Base-by-base conservation (phyloP, 2,329 filamentous ascomycete species). In the Fusarium nodosum region DNA sequence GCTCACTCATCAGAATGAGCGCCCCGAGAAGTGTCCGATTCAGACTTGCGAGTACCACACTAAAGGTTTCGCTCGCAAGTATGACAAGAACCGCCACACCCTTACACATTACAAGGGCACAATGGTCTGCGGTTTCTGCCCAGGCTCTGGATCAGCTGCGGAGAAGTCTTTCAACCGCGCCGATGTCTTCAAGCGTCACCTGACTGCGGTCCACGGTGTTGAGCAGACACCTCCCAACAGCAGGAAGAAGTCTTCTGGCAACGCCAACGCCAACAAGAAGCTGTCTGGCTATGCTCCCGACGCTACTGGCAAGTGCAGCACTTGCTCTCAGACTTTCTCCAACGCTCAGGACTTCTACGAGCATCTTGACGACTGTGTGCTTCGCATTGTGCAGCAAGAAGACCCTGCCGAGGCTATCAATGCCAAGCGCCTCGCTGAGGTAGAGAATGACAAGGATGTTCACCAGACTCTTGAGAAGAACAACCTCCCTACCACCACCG, bases 311-410 rank as follows among this genome's bases (percentile, higher is more conserved):
- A 97, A 96, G 83, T 98, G 96, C 81, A 97, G 94, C 28, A 98
- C 94, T 52, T 99, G 96, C 82, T 93, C 92, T 16, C 88, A 90
- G 62, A 97, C 92, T 15, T 98, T 98, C 81, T 89, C 88, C 82
- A 97, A 93, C 75, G 94, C 94, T 7, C 95, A 98, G 79, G 95
- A 98, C 82, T 98, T 98, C 82, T 98, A 98, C 80, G 96, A 98
- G 86, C 95, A 98, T 86, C 85, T 98, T 77, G 95, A 91, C 74
- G 89, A 91, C 81, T 91, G 90, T 76, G 90, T 91, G 64, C 82
- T 91, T 69, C 88, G 88, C 77, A 91, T 91, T 74, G 90, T 91
- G 28, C 89, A 91, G 78, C 88, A 91, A 78, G 89, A 91, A 77
- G 90, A 92, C 70, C 89, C 89, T 5, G 85, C 88, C 28, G 89